Conservation (phyloP, 2,329 filamentous ascomycete species). For the Akanthomyces dipterigenus region DNA sequence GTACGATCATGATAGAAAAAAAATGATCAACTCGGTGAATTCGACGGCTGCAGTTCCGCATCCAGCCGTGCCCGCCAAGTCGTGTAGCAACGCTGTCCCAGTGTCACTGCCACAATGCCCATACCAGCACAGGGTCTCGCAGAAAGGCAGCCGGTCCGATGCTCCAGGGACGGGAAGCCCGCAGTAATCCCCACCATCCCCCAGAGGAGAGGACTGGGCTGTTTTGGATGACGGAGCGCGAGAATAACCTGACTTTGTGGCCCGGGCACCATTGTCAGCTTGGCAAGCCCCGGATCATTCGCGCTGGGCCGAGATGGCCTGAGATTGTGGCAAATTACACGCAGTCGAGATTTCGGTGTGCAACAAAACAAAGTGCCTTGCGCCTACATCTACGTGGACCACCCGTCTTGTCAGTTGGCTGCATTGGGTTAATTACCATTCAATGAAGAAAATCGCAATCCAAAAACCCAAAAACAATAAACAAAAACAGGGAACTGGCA, state of each 20-base stretch:
- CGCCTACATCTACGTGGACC: too few relatives aligned
- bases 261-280: background rate
- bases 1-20: background rate
- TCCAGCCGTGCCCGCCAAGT: too few relatives aligned
- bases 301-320: background rate
- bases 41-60: too few relatives aligned
- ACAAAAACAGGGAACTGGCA: background rate
- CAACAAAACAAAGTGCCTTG: too few relatives aligned
- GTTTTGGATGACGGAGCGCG: conserved; percentile 6
- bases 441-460: background rate
- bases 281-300: background rate
- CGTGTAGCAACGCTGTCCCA: too few relatives aligned
- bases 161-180: background rate
- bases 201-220: too few relatives aligned
- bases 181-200: background rate
- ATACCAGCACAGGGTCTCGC: background rate
- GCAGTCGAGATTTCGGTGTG: too few relatives aligned
- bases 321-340: conserved; percentile 1
- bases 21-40: background rate
- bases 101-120: background rate
- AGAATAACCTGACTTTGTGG: background rate
- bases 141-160: background rate
- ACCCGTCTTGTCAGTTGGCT: too few relatives aligned
- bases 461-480: background rate
- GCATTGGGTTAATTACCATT: background rate